These are phyloP conservation scores for Xylaria sp. DNA, from an alignment of 2,329 filamentous ascomycete species.

Conservation along the genomic window DNA sequence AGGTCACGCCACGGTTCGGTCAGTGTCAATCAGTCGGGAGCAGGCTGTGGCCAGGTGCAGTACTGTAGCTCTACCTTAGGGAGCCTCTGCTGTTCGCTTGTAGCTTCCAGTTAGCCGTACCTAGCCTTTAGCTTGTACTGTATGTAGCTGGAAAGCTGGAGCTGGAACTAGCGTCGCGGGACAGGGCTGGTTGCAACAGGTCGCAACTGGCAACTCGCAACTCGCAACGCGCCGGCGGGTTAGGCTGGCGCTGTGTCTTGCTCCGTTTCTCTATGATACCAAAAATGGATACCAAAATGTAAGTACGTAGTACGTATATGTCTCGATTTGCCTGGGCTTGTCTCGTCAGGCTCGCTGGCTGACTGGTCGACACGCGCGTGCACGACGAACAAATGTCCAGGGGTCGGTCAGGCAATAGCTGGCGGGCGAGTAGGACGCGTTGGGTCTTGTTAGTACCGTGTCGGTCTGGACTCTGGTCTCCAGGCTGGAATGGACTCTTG, in stretches of 20 bases:
- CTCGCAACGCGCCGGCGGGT: too few relatives aligned
- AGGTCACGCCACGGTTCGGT: slow-evolving; percentile 13
- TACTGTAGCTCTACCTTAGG: background rate
- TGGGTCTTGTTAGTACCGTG: slow-evolving; percentile 17
- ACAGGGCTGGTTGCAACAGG: too few relatives aligned
- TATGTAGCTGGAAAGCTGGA: too few relatives aligned
- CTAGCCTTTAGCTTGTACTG: too few relatives aligned
- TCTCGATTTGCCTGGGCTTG: background rate
- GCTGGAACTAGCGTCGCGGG: too few relatives aligned
- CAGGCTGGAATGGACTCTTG: slow-evolving; percentile 8
- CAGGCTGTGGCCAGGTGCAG: background rate
- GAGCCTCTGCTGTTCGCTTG: too few relatives aligned
- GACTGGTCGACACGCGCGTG: slow-evolving; percentile 12
- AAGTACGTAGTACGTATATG: background rate
- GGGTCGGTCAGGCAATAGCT: background rate
- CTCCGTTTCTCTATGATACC: background rate
- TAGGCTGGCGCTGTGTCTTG: too few relatives aligned
- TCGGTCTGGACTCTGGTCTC: slow-evolving; percentile 21
- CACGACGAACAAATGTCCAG: slow-evolving; percentile 13
- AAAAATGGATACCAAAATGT: too few relatives aligned
- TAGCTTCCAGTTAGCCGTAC: too few relatives aligned
- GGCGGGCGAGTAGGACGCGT: slow-evolving; percentile 18
- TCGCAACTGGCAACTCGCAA: too few relatives aligned
- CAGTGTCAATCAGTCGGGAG: too few relatives aligned
- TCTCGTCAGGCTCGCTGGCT: slow-evolving; percentile 19